Conservation (phyloP, 352 stramenopile species). For the Pythium plurisporium region DNA sequence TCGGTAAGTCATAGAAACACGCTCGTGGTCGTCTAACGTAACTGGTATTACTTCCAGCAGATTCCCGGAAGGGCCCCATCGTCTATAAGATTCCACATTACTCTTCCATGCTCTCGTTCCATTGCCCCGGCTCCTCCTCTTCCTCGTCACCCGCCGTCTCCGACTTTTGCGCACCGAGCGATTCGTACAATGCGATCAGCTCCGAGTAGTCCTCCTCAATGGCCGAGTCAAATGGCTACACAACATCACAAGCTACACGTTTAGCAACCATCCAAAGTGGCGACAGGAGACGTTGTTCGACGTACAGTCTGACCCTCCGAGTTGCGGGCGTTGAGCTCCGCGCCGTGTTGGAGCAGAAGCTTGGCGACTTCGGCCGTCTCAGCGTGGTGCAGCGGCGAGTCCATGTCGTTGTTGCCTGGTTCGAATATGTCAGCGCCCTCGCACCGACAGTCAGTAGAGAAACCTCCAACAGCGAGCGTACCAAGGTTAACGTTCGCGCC, state of each 20-base stretch:
- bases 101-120: conserved; percentile 23
- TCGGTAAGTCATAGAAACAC: too few relatives aligned
- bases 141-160: conserved; percentile 5
- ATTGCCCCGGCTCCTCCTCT: conserved; percentile 17
- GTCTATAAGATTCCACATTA: too few relatives aligned
- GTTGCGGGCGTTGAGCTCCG: conserved; percentile 32
- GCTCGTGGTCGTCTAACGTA: too few relatives aligned
- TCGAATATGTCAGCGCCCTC: not conserved
- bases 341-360: conserved; percentile 27
- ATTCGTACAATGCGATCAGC: conserved; percentile 26
- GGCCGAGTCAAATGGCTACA: conserved; percentile 30
- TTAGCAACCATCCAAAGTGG: not conserved
- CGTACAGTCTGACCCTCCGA: conserved; percentile 29
- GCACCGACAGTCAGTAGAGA: not conserved
- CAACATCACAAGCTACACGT: not conserved
- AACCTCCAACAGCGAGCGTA: not conserved
- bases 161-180: conserved; percentile 28
- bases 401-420: conserved; percentile 28
- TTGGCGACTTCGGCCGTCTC: conserved; percentile 29
- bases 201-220: conserved; percentile 32
- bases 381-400: conserved; percentile 29
- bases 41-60: too few relatives aligned
- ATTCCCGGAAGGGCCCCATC: too few relatives aligned
- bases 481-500: conserved; percentile 23
- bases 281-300: not conserved